These are phyloP conservation scores for Metschnikowia dekortorum DNA, from an alignment of 805 yeast species.

Conservation along the genomic window DNA sequence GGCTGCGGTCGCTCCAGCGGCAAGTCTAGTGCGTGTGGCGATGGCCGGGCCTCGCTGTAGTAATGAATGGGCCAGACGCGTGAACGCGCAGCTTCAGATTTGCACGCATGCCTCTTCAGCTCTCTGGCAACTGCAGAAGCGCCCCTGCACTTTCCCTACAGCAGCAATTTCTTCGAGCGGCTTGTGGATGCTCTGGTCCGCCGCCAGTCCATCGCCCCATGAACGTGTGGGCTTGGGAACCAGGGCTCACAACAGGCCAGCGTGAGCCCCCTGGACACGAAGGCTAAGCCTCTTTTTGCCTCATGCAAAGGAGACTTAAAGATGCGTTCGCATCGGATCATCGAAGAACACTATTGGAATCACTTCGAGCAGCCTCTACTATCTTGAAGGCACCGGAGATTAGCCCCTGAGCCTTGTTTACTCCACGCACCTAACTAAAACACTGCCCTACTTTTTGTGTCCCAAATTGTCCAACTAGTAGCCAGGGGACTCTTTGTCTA, in stretches of 20 bases:
- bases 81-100: slow-evolving; percentile 4
- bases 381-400: not conserved
- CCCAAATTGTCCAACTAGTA: too few species aligned
- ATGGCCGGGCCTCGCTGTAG: not conserved
- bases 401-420: not conserved
- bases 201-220: too few species aligned
- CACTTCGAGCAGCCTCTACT: not conserved
- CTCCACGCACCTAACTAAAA: not conserved
- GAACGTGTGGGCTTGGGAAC: not conserved
- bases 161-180: not conserved
- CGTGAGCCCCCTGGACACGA: not conserved
- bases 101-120: not conserved
- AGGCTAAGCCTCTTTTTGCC: not conserved
- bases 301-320: not conserved
- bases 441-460: too few species aligned
- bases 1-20: not conserved
- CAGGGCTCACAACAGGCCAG: not conserved
- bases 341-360: not conserved
- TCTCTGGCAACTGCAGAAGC: not conserved
- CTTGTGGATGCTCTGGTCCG: not conserved
- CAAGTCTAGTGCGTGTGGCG: not conserved
- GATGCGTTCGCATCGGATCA: not conserved
- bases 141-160: not conserved
- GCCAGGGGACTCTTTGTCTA: too few species aligned
- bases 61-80: slow-evolving; percentile 2